Base-by-base conservation (phyloP, 2,329 filamentous ascomycete species). In the Magnaporthales sp. region DNA sequence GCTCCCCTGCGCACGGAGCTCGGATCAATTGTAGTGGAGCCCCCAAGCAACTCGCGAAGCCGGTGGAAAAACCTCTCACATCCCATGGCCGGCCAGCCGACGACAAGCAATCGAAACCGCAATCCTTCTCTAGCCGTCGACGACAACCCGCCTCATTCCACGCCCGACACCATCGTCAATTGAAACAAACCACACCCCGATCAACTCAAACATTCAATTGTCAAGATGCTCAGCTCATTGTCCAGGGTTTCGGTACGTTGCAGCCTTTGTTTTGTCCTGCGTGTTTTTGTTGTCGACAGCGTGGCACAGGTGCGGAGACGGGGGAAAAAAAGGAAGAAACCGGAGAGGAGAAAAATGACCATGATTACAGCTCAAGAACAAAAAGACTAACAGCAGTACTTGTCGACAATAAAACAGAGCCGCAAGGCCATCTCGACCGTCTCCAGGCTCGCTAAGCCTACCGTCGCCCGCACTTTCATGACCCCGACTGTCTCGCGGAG, bases 401-500 rank as follows among this genome's bases (percentile, higher is more conserved):
- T 6, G 10, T 31, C n/a, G 8, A 26, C 11, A 19, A 22, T 11
- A 58, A 56, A 10, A 70, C 75, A 81, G 81, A 81, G 81, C 80
- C 79, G 80, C 75, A 78, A 78, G 74, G 80, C 80, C 79, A 75
- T 80, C 74, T 80, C 80, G 76, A 79, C 79, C 75, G 77, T 81
- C 76, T 79, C 80, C 77, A 77, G 82, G 76, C 75, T 81, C 74
- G 80, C 82, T 75, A 77, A 78, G 75, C 77, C 79, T 66, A 80
- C 77, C 73, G 74, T 80, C 72, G 77, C 79, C 32, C 65, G 85
- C 75, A 80, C 80, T 74, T 87, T 87, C 76, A 85, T 87, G 73
- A 84, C 82, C 74, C 85, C 85, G 69, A 87, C 85, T 66, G 81
- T 86, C 72, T 84, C 84, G 70, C 82, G 85, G 77, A 82, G 84